A percentile compares a stretch with the other conserved stretches of the same genome.
These are phyloP conservation scores for Phaseolus coccineus DNA, from an alignment of 331 rosid species.

Conservation along the genomic window DNA sequence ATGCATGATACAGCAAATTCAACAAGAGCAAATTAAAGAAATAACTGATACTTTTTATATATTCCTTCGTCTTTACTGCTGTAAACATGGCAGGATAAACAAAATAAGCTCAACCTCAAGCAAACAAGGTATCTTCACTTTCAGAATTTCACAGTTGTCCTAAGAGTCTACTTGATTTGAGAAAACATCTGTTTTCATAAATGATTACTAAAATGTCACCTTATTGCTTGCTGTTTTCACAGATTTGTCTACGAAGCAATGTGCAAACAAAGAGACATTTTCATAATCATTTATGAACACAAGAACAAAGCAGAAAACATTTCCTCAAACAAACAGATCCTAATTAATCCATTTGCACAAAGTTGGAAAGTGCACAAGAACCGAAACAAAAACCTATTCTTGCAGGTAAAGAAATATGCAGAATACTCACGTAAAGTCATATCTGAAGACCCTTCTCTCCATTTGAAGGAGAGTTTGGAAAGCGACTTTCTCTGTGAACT, in stretches of 20 bases:
- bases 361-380: not conserved
- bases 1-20: conserved; percentile 6
- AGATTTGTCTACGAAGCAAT: not conserved
- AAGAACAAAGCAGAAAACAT: not conserved
- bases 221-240: not conserved
- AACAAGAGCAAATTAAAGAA: conserved; percentile 11
- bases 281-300: not conserved
- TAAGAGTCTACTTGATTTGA: not conserved
- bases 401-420: not conserved
- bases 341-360: not conserved
- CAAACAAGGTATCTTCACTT: conserved; percentile 22
- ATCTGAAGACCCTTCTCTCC: conserved; percentile 73
- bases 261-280: too few species aligned
- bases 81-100: not conserved
- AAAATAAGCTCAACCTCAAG: conserved; percentile 15
- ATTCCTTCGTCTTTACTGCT: not conserved
- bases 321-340: not conserved
- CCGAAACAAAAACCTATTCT: conserved; percentile 8
- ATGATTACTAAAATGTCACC: not conserved
- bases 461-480: conserved; percentile 80
- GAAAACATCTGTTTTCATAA: not conserved
- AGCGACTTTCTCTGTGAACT: conserved; percentile 60
- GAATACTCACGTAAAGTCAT: conserved; percentile 64
- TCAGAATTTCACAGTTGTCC: conserved; percentile 30
- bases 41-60: not conserved